phyloP scores from a whole-genome alignment of 2,329 filamentous ascomycete species.

The Fusarium cicatricum region DNA sequence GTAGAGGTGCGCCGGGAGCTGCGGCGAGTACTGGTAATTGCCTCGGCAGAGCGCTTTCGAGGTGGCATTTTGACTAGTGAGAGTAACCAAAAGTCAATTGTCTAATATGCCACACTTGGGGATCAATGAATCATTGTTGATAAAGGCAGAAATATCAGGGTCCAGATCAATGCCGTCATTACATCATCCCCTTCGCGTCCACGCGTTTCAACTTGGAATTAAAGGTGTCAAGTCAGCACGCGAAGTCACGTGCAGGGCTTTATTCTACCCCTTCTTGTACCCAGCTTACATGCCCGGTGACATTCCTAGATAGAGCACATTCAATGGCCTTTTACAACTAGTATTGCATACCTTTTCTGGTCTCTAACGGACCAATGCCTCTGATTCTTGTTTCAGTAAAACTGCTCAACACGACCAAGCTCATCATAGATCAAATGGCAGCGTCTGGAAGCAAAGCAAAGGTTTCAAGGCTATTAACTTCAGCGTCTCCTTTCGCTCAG shows the following conservation, averaged over 20 bases:
- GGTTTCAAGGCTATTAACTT: neutral
- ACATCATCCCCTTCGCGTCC: conserved; percentile 26
- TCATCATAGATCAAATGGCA: neutral
- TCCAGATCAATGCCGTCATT: conserved; percentile 38
- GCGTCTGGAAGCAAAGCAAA: neutral
- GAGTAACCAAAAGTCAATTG: neutral
- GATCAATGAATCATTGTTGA: neutral
- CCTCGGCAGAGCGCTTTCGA: conserved; percentile 50
- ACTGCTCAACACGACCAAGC: neutral
- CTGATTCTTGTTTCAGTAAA: no score
- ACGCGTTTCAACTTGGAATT: conserved; percentile 26
- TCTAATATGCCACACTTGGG: neutral
- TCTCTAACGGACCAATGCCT: no score
- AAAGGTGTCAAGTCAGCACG: conserved; percentile 11
- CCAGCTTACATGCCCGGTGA: no score
- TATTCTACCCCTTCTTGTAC: neutral
- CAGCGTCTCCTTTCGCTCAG: conserved; percentile 1
- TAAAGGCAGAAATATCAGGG: neutral
- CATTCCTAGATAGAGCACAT: no score
- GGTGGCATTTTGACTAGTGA: conserved; percentile 46
- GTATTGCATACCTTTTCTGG: no score
- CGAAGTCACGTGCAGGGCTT: conserved; percentile 39
- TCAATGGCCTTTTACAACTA: no score
- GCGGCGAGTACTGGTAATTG: conserved; percentile 49
- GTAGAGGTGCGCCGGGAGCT: conserved; percentile 57